A percentile compares a stretch with the other conserved stretches of the same genome.
Conservation (phyloP, 2,329 filamentous ascomycete genomes). For the Neonectria sp. region DNA sequence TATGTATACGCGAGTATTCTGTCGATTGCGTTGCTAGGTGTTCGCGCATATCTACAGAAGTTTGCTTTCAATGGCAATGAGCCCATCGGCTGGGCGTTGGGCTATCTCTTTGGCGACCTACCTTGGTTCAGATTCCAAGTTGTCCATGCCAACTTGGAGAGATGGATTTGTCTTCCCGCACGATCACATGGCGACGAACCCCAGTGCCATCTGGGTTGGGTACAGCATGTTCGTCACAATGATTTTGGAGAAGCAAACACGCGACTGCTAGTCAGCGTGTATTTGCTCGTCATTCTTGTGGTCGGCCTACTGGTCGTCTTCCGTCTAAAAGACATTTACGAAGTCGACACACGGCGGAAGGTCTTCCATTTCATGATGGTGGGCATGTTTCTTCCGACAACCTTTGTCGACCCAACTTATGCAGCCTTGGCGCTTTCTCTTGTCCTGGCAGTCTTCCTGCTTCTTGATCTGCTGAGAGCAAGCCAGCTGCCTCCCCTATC, state of each 20-base stretch:
- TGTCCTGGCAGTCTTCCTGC: slow-evolving; percentile 85
- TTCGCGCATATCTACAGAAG: slow-evolving; percentile 78
- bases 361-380: slow-evolving; percentile 99
- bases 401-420: slow-evolving; percentile 89
- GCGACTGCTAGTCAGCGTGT: slow-evolving; percentile 81
- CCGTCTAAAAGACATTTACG: slow-evolving; percentile 80
- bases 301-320: slow-evolving; percentile 83
- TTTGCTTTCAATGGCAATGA: slow-evolving; percentile 81
- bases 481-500: slow-evolving; percentile 93
- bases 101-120: slow-evolving; percentile 89
- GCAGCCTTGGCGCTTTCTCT: slow-evolving; percentile 84
- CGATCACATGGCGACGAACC: slow-evolving; percentile 50
- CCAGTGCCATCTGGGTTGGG: slow-evolving; percentile 69
- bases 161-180: slow-evolving; percentile 82
- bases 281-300: slow-evolving; percentile 80
- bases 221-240: slow-evolving; percentile 74
- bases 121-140: slow-evolving; percentile 80
- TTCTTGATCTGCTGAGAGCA: slow-evolving; percentile 91
- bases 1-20: slow-evolving; percentile 82
- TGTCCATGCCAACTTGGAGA: slow-evolving; percentile 76
- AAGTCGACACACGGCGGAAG: slow-evolving; percentile 96
- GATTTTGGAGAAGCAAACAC: slow-evolving; percentile 84
- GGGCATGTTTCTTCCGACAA: slow-evolving; percentile 90
- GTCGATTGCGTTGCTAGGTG: slow-evolving; percentile 76
- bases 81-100: slow-evolving; percentile 92